Evolutionary conservation across 768 basidiomycete genomes (phyloP), one percentile per base, ranked within the genome.

Genomic region (Trametes elegans): DNA sequence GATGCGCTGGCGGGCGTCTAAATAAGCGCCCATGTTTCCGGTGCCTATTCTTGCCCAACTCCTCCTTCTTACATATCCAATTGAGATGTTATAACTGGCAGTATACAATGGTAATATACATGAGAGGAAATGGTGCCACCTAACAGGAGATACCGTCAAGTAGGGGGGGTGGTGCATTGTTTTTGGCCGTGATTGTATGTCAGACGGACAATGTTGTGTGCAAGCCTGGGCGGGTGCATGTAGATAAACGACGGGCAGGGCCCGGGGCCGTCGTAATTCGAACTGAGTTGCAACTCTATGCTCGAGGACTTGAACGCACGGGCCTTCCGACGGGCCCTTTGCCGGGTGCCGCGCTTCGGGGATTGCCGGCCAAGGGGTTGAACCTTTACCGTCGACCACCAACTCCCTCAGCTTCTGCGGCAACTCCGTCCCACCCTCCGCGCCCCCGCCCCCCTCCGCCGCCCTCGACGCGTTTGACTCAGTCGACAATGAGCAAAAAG

Each of bases 401-500:
- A 59, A 59, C 48, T 54, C 46, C 53, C 49, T 46, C 39, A 18
- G 32, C 41, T 44, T 32, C 53, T 45, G 36, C 56, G 26, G 42
- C 29, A 35, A 21, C 21, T 23, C 19, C 56, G 29, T 35, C 49
- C 26, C 32, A 47, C 49, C 29, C 34, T 29, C 46, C 27, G 34
- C 48, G 24, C 31, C 18, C 23, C 32, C 39, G 21, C 38, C 35
- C 38, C 34, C 49, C 55, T n/a, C n/a, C n/a, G n/a, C 60, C 40
- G 43, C 43, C 57, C 39, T 36, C 35, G 45, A 47, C 61, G 57
- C 55, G 61, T 56, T 34, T 18, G 8, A 10, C 21, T 39, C 44
- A 4, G 10, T 11, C 35, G 49, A 62, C 49, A 62, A 77, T 77
- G 74, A 76, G 70, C 74, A 84, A 82, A 77, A 85, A 84, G 74